phyloP scores from a whole-genome alignment of 805 yeast genomes.

The Brettanomyces custersianus region DNA sequence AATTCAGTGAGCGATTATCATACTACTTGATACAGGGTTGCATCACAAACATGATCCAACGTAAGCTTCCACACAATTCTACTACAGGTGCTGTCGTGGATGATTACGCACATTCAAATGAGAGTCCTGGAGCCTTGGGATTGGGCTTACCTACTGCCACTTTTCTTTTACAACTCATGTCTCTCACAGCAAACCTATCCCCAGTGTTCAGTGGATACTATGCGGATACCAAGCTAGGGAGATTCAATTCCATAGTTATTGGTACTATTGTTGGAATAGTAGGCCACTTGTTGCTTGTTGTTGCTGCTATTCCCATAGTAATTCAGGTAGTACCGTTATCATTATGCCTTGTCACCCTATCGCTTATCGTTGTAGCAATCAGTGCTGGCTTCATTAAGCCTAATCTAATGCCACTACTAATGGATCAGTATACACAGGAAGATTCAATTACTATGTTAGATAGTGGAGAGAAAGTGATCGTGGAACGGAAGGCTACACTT shows the following conservation, averaged over 20 bases:
- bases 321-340: conserved; percentile 21
- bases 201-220: conserved; percentile 44
- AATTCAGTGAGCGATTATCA: conserved; percentile 47
- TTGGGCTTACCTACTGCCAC: conserved; percentile 37
- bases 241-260: conserved; percentile 36
- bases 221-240: conserved; percentile 41
- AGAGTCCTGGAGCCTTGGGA: conserved; percentile 40
- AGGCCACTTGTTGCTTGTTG: conserved; percentile 37
- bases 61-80: conserved; percentile 39
- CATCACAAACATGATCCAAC: conserved; percentile 40
- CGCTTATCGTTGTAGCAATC: conserved; percentile 29
- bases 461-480: conserved; percentile 47
- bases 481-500: conserved; percentile 36
- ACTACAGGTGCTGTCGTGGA: conserved; percentile 27
- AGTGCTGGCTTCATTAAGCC: conserved; percentile 50
- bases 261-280: conserved; percentile 37
- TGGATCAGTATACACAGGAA: conserved; percentile 54
- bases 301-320: conserved; percentile 37
- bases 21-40: conserved; percentile 41
- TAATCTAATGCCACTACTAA: conserved; percentile 37
- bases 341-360: conserved; percentile 28
- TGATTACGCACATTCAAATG: conserved; percentile 27
- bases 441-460: conserved; percentile 47
- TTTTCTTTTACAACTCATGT: conserved; percentile 35
- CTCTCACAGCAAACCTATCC: conserved; percentile 37